Conservation (phyloP, 805 yeast genomes). For the Wickerhamiella bombiphila region DNA sequence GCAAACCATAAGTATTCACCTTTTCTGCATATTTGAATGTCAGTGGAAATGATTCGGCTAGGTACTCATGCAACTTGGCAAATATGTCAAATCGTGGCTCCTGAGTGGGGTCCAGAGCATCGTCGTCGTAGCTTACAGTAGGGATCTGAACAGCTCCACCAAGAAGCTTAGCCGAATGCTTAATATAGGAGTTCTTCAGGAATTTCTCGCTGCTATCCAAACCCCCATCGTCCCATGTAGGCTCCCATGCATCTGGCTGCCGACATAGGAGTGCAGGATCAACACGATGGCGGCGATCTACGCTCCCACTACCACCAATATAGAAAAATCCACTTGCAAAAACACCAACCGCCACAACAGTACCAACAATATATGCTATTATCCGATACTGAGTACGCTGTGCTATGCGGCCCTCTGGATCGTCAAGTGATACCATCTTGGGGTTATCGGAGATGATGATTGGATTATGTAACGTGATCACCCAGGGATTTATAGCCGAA, state of each 20-base stretch:
- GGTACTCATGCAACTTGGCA: slow-evolving; percentile 33
- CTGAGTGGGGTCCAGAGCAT: slow-evolving; percentile 30
- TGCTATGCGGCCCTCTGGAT: not conserved
- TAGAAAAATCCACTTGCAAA: not conserved
- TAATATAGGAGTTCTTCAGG: slow-evolving; percentile 8
- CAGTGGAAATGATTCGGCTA: slow-evolving; percentile 37
- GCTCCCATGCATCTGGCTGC: not conserved
- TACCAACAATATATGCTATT: not conserved
- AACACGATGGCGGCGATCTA: not conserved
- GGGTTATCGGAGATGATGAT: no score
- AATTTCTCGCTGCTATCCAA: slow-evolving; percentile 7
- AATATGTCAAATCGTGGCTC: slow-evolving; percentile 36
- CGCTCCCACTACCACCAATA: not conserved
- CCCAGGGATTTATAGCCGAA: no score
- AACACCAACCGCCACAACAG: not conserved
- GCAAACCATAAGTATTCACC: slow-evolving; percentile 48
- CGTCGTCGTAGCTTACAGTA: slow-evolving; percentile 49
- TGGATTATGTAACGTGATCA: no score
- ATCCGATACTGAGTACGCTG: not conserved
- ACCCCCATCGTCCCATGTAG: not conserved
- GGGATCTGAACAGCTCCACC: slow-evolving; percentile 49
- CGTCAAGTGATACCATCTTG: not conserved
- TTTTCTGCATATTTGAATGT: slow-evolving; percentile 35
- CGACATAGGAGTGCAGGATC: not conserved
- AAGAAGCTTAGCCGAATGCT: slow-evolving; percentile 11